Evolutionary conservation across 2,329 filamentous ascomycete genomes (phyloP).

Genomic region (Sporothrix phasma): DNA sequence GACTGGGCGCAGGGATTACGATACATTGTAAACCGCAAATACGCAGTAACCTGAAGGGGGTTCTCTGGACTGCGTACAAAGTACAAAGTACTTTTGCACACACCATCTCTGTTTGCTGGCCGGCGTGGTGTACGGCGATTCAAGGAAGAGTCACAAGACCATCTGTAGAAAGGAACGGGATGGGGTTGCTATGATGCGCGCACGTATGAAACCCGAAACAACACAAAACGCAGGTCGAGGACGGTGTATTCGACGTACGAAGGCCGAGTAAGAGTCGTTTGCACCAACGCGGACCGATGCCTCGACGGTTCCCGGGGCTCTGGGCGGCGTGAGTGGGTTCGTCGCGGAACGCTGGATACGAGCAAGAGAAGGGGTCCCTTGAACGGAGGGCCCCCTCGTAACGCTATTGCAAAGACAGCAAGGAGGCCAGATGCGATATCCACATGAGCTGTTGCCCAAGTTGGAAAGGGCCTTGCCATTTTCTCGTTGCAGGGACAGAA

Average conservation of each 20-base stretch:
- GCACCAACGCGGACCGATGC: slow-evolving; percentile 2
- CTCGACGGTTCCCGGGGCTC: slow-evolving; percentile 9
- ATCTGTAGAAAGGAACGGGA: too few species aligned
- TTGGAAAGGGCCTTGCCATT: slow-evolving; percentile 9
- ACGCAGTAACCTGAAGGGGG: too few species aligned
- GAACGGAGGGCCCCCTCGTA: not conserved
- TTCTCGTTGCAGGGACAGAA: not conserved
- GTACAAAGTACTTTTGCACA: too few species aligned
- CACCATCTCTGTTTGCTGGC: too few species aligned
- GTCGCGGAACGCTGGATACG: not conserved
- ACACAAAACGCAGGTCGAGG: too few species aligned
- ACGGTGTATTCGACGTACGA: too few species aligned
- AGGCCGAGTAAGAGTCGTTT: too few species aligned
- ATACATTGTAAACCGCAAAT: slow-evolving; percentile 5
- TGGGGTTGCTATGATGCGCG: too few species aligned
- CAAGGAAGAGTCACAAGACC: too few species aligned
- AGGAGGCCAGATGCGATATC: slow-evolving; percentile 10
- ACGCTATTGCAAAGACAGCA: not conserved
- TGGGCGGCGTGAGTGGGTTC: slow-evolving; percentile 14
- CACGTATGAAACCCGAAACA: too few species aligned
- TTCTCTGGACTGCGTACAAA: too few species aligned
- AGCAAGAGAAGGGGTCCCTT: not conserved
- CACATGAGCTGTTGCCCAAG: slow-evolving; percentile 19
- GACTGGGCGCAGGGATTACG: not conserved
- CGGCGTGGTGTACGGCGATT: too few species aligned